These are phyloP conservation scores for Phyllosticta capitalensis DNA, from an alignment of 2,329 filamentous ascomycete species.

Conservation along the genomic window DNA sequence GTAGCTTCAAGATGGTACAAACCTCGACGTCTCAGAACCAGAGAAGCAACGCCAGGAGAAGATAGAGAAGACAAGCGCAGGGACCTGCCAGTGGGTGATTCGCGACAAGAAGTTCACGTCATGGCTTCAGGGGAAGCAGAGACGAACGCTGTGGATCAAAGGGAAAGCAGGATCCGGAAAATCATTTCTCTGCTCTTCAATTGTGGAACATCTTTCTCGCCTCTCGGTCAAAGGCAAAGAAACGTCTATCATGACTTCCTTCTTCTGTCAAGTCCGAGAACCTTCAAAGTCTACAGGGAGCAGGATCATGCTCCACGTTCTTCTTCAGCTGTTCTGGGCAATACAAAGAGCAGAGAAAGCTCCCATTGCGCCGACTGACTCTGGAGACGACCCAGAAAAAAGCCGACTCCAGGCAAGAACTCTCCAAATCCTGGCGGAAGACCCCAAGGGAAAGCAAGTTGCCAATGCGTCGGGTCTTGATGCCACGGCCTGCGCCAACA, in stretches of 20 bases:
- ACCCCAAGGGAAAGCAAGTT: neutral
- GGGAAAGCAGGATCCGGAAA: neutral
- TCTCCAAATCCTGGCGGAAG: neutral
- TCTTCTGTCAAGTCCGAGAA: neutral
- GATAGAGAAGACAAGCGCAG: neutral
- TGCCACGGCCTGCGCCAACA: neutral
- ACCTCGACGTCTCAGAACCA: neutral
- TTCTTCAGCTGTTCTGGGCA: neutral
- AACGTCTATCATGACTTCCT: neutral
- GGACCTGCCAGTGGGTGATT: neutral
- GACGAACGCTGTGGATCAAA: neutral
- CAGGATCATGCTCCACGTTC: neutral
- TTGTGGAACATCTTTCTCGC: neutral
- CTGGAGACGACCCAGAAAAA: neutral
- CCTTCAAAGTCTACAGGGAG: neutral
- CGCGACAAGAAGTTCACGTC: neutral
- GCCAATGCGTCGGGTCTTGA: neutral
- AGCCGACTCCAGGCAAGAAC: neutral
- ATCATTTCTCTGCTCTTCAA: neutral
- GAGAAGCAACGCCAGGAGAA: neutral
- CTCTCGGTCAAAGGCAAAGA: neutral
- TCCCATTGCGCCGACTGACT: neutral
- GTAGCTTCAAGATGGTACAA: neutral
- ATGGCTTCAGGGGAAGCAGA: neutral
- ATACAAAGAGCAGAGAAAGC: neutral